Evolutionary conservation across 805 yeast genomes (phyloP), one percentile per base, ranked within the genome.

Genomic region (Torulaspora delbrueckii): DNA sequence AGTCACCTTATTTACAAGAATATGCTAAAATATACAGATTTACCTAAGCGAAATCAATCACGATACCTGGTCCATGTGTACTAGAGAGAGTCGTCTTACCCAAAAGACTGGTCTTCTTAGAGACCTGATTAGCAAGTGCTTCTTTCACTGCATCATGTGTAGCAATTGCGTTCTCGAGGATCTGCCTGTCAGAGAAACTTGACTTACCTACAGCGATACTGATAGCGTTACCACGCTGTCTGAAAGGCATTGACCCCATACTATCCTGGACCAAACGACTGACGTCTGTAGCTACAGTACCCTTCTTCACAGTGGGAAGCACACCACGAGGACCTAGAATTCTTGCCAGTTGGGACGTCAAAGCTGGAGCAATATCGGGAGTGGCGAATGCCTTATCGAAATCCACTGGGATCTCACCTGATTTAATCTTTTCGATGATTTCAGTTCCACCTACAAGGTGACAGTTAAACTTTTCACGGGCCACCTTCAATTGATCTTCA

Each of bases 301-400:
- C 96, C 60, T 81, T 84, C 69, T 88, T 89, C 10, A 77, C 81
- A 36, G 77, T 76, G 38, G 99, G 98, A 86, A 90, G 83, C 55
- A 93, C 74, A 19, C 95, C 96, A 59, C 75, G 80, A 26, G 96
- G 95, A 47, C 98, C 98, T 56, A 93, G 74, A 8, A 76, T 70
- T 59, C 89, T 78, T n/a, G 93, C 96, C 18, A 87, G 70, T 46
- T 77, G 73, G 51, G 75, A 75, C n/a, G 56, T 60, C 52, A 93
- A 71, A 22, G 75, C 73, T n/a, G 76, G 66, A 18, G 77, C 76
- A 47, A 88, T 78, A 30, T 86, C 96, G 1, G 96, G 86, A 1
- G 96, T 84, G 5, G 96, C 95, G 61, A 84, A 82, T 38, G 88
- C 80, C 58, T 82, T 82, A 58, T 88, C 89, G 57, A 81, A 84